Base-by-base conservation (phyloP, 352 stramenopile species). In the Pythium rhizo-oryzae region DNA sequence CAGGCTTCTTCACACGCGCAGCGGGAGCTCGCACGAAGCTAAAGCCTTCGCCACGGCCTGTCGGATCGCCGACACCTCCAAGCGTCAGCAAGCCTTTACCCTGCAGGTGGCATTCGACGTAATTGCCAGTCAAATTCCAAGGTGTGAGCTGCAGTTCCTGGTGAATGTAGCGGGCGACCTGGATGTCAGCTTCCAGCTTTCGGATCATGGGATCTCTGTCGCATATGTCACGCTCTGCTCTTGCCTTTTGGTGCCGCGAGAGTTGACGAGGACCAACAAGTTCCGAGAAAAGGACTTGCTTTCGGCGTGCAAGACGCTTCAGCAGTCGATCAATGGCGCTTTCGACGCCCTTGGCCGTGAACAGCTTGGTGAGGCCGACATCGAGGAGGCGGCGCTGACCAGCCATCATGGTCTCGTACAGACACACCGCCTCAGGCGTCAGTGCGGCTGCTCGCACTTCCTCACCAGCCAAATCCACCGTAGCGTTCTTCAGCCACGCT, bases 361-460 rank as follows among this genome's bases (percentile, higher is more conserved):
- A 92, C 11, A 90, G 66, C 63, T 93, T 95, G 16, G 85, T 93
- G 24, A 95, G 46, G 18, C 85, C 87, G 61, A 90, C 91, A 70
- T 95, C 87, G 35, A 94, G 60, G 8, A 95, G 75, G 18, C 83
- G 77, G 21, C 86, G 71, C 59, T 95, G 85, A n/a, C 87, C 87
- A 30, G 85, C 85, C 87, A 95, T 95, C 85, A 93, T 93, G 41
- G 84, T 94, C 67, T 95, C 87, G 64, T 95, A 93, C 28, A 95
- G 74, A 60, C 87, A 95, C 18, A 95, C 87, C 24, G 80, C 89
- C 63, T 95, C 87, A 16, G 87, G 87, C 2, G 81, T 80, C 53
- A 95, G 89, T 47, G 74, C 91, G 3, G 81, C 81, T 21, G 82
- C 79, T 47, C 92, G 90, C 49, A 92, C 87, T 54, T 95, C 87